Base-by-base conservation (phyloP, 306 rosid species). In the Trichosanthes cucumerina region DNA sequence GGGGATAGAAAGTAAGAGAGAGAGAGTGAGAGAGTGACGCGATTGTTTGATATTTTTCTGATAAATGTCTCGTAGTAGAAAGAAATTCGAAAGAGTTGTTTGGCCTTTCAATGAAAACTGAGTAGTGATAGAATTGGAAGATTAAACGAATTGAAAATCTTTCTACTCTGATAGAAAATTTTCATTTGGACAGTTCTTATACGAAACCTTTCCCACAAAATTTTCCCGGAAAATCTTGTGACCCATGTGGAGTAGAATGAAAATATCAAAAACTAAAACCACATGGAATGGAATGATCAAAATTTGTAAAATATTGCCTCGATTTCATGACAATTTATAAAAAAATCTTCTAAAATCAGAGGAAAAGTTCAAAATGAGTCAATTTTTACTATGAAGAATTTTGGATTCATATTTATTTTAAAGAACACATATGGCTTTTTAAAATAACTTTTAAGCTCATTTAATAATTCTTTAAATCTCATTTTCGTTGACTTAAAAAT, bases 141-240 rank as follows among this genome's bases (percentile, higher is more conserved):
- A 26, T 63, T 63, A 9, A 39, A 33, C 6, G 24, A 33, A 64
- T 31, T 16, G 23, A 6, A 46, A 47, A 44, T 43, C 36, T 69
- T 24, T 70, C 56, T 44, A 15, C 44, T 70, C 76, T 23, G 3
- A 7, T n/a, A 19, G 23, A 9, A 9, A 4, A 39, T 39, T n/a
- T 68, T 41, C 50, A n/a, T 68, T 68, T 68, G 75, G 53, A 66
- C 49, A 10, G 50, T 66, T 66, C 74, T 66, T 12, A 4, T 47
- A 47, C 53, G 9, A n/a, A 68, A 10, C 4, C 10, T 68, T 68
- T 68, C 34, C 75, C 75, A n/a, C 34, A 8, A 68, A 68, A 68
- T 41, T 68, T 68, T 68, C 75, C 75, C n/a, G 75, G 75, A 68
- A 68, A 68, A 41, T 68, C 34, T n/a, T 52, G 11, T 26, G 2